Percentiles rank a stretch among this genome's conserved stretches.
These are phyloP conservation scores for Fusarium sp. DNA, from an alignment of 2,329 filamentous ascomycete species.

Conservation along the genomic window DNA sequence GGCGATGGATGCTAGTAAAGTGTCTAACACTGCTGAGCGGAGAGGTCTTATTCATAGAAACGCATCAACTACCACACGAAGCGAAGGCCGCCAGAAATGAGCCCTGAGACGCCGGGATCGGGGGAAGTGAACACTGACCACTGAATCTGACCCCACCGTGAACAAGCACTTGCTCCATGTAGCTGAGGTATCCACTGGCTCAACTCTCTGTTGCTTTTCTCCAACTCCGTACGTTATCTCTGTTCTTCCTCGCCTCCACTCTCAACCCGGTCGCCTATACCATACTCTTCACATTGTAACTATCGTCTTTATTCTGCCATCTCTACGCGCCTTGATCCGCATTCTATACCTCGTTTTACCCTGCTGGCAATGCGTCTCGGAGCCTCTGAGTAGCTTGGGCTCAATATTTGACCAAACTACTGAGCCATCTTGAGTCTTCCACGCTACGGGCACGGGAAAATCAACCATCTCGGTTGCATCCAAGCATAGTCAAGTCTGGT, in stretches of 20 bases:
- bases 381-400: neutral
- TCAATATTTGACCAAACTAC: neutral
- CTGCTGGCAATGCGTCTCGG: no score
- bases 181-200: neutral
- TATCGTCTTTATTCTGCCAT: neutral
- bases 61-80: neutral
- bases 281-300: neutral
- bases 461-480: no score
- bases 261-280: neutral
- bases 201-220: neutral
- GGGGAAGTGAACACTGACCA: neutral
- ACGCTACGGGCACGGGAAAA: no score
- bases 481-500: no score
- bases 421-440: no score
- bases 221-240: neutral
- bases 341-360: neutral
- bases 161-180: neutral
- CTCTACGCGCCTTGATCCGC: no score
- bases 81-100: neutral
- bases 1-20: neutral
- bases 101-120: neutral
- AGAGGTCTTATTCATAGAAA: neutral
- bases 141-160: neutral
- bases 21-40: neutral
- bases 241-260: neutral